These are phyloP conservation scores for Baorangia bicolor DNA, from an alignment of 768 basidiomycete species.

Conservation along the genomic window DNA sequence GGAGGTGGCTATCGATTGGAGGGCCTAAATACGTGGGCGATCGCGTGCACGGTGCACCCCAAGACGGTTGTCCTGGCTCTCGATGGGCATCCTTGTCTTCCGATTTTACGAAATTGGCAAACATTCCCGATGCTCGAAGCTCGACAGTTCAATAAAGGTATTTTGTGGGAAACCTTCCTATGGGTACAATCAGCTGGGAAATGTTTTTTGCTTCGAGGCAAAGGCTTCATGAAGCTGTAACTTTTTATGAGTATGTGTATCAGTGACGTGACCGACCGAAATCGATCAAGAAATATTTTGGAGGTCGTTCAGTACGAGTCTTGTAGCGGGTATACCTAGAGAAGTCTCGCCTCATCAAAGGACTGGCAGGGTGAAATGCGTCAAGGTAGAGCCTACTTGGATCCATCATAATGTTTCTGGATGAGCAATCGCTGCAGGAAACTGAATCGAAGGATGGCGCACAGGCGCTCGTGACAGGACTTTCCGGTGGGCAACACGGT, in stretches of 20 bases:
- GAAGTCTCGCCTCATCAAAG: constrained; percentile 19
- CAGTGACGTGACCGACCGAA: constrained; percentile 30
- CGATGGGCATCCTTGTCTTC: background rate
- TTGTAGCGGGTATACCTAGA: constrained; percentile 13
- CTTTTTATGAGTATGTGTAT: background rate
- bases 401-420: constrained; percentile 38
- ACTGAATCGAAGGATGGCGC: background rate
- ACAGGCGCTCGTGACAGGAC: background rate
- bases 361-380: constrained; percentile 27
- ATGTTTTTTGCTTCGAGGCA: background rate
- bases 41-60: background rate
- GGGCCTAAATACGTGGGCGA: background rate
- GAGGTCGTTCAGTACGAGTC: constrained; percentile 19
- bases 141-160: background rate
- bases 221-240: background rate
- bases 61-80: background rate
- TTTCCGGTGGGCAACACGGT: constrained; percentile 17
- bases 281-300: constrained; percentile 14
- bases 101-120: background rate
- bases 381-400: constrained; percentile 24
- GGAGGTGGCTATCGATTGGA: background rate
- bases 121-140: background rate
- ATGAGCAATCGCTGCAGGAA: constrained; percentile 24
- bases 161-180: background rate
- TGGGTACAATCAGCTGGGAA: background rate